Percentiles rank a stretch among this genome's conserved stretches.
These are phyloP conservation scores for Arthrinium phaeospermum DNA, from an alignment of 2,329 filamentous ascomycete genomes.

Conservation along the genomic window DNA sequence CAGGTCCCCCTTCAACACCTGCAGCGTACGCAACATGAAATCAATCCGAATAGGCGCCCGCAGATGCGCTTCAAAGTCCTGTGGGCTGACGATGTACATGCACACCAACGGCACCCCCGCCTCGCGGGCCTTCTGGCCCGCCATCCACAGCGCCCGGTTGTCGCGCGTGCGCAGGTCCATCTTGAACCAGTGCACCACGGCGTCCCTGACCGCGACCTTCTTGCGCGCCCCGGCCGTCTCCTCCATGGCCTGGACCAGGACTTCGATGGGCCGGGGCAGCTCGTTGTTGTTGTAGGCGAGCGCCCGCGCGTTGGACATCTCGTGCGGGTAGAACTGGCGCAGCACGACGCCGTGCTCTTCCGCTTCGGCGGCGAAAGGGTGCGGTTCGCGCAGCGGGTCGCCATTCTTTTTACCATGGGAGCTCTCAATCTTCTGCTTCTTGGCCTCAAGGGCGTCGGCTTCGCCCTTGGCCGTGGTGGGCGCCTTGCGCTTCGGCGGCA, in stretches of 20 bases:
- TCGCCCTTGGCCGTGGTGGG: conserved; percentile 19
- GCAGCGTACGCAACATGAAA: conserved; percentile 77
- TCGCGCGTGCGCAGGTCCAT: conserved; percentile 76
- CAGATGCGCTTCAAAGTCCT: conserved; percentile 84
- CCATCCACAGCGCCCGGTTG: conserved; percentile 73
- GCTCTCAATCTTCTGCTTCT: conserved; percentile 35
- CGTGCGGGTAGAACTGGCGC: conserved; percentile 80
- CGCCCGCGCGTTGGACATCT: conserved; percentile 84
- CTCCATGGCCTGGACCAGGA: conserved; percentile 64
- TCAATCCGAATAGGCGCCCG: conserved; percentile 77
- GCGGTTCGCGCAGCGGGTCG: conserved; percentile 50
- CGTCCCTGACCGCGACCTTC: conserved; percentile 58
- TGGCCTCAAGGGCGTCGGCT: conserved; percentile 23
- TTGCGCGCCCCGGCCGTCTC: conserved; percentile 63
- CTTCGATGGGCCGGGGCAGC: conserved; percentile 75
- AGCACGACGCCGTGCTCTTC: conserved; percentile 68
- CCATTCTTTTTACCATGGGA: conserved; percentile 19
- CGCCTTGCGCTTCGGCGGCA: conserved; percentile 39
- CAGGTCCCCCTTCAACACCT: conserved; percentile 69
- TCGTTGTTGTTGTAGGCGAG: conserved; percentile 73
- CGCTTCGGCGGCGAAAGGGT: conserved; percentile 51
- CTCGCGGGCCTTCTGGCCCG: conserved; percentile 69
- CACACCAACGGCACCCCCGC: conserved; percentile 75
- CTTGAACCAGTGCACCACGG: conserved; percentile 91
- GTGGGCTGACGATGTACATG: conserved; percentile 79